A percentile compares a stretch with the other conserved stretches of the same genome.
Conservation (phyloP, 805 yeast species). For the Gaillardinia entomophila region DNA sequence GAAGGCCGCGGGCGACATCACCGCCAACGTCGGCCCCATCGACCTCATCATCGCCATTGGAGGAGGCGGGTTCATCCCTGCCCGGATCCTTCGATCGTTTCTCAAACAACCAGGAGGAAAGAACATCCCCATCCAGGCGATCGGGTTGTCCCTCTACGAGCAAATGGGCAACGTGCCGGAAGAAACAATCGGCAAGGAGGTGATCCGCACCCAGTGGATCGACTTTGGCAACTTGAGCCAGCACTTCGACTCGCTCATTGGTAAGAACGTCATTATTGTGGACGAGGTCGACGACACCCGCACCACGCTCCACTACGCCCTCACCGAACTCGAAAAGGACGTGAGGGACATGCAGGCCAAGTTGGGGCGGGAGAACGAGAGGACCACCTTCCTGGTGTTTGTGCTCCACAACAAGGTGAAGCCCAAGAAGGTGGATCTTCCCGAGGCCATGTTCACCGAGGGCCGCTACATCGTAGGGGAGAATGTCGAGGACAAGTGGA, state of each 20-base stretch:
- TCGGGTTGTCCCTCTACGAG: conserved; percentile 87
- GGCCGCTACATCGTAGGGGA: conserved; percentile 70
- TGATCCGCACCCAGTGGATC: conserved; percentile 79
- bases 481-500: conserved; percentile 75
- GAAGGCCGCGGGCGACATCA: conserved; percentile 50
- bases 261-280: conserved; percentile 66
- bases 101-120: conserved; percentile 83
- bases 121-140: conserved; percentile 90
- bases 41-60: conserved; percentile 91
- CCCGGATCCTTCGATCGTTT: conserved; percentile 91
- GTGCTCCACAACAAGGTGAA: conserved; percentile 82
- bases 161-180: conserved; percentile 49
- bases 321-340: conserved; percentile 68
- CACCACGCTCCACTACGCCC: conserved; percentile 76
- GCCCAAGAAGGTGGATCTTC: conserved; percentile 72
- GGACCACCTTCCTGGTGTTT: conserved; percentile 67
- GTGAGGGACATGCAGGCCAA: conserved; percentile 54
- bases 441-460: conserved; percentile 52
- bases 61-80: conserved; percentile 97
- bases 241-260: conserved; percentile 55
- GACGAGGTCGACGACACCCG: conserved; percentile 88
- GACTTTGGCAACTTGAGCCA: conserved; percentile 50
- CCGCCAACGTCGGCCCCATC: conserved; percentile 36
- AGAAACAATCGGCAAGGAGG: conserved; percentile 63
- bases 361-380: conserved; percentile 52